Conservation (phyloP, 208 protist genomes). For the Tetramitus jugosus region DNA sequence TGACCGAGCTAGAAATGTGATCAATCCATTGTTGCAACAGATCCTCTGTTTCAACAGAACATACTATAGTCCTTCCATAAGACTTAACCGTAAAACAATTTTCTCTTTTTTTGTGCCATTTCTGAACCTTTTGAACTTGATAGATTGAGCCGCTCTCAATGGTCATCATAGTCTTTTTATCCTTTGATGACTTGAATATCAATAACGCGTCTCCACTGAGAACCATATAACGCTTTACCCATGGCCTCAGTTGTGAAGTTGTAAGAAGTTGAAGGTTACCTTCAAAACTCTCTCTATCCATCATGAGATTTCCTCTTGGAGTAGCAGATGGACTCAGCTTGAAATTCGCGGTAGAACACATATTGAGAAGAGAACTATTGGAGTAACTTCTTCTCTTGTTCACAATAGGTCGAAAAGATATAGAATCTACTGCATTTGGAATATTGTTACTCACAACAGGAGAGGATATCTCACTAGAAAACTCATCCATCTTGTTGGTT, state of each 20-base stretch:
- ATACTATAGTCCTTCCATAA: background rate
- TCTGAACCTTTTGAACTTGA: background rate
- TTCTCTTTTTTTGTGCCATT: conserved; percentile 5
- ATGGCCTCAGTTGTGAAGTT: background rate
- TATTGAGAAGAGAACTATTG: too few relatives aligned
- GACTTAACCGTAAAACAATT: background rate
- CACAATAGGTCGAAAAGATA: too few relatives aligned
- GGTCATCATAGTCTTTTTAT: background rate
- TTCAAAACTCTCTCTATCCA: too few relatives aligned
- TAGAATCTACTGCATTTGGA: too few relatives aligned
- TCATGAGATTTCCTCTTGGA: too few relatives aligned
- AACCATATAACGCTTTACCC: background rate
- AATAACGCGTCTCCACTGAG: background rate
- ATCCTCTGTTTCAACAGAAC: background rate
- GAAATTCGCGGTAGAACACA: too few relatives aligned
- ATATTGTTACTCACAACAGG: too few relatives aligned
- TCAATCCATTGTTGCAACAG: background rate
- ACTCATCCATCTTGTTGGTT: too few relatives aligned
- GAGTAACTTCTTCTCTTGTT: too few relatives aligned
- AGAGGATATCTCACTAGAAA: too few relatives aligned
- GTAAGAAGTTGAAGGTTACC: background rate
- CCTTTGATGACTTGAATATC: background rate
- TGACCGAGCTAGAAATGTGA: too few relatives aligned
- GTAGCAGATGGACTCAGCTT: too few relatives aligned
- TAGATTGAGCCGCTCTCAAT: background rate